Conservation (phyloP, 306 rosid genomes). For the Dalbergia cultrata region DNA sequence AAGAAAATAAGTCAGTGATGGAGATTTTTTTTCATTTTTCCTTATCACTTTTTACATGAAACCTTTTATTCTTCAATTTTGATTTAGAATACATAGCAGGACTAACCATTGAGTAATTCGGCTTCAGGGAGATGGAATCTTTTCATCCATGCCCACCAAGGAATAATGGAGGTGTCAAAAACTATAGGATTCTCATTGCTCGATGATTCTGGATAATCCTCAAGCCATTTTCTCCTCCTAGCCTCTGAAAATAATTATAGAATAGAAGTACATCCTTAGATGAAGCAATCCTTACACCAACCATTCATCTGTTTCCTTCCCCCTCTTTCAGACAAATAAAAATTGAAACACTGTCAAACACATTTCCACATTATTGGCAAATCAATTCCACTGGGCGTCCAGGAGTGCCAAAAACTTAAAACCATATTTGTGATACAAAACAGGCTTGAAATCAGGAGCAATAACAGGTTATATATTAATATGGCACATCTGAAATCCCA, state of each 20-base stretch:
- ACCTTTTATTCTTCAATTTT: conserved; percentile 14
- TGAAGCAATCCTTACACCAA: conserved; percentile 40
- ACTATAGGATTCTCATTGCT: conserved; percentile 77
- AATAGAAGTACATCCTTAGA: conserved; percentile 37
- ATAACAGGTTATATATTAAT: not conserved
- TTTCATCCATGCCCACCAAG: conserved; percentile 99
- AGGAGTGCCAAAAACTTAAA: not conserved
- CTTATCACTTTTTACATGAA: not conserved
- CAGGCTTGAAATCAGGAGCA: not conserved
- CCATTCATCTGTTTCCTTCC: not conserved
- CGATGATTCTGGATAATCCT: conserved; percentile 85
- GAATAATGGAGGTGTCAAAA: conserved; percentile 91
- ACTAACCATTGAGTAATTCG: conserved; percentile 89
- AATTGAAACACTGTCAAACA: not conserved
- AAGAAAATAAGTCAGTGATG: conserved; percentile 15
- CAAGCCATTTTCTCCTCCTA: conserved; percentile 92
- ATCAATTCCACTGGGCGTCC: not conserved
- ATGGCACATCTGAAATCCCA: not conserved
- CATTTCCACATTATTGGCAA: not conserved
- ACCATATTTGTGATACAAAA: conserved; percentile 1
- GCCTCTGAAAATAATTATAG: conserved; percentile 74
- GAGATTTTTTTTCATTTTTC: not conserved
- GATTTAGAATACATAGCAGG: conserved; percentile 15
- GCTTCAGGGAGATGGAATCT: conserved; percentile 99
- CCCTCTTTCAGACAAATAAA: conserved; percentile 6